Base-by-base conservation (phyloP, 768 basidiomycete genomes). In the Russula olivacea region DNA sequence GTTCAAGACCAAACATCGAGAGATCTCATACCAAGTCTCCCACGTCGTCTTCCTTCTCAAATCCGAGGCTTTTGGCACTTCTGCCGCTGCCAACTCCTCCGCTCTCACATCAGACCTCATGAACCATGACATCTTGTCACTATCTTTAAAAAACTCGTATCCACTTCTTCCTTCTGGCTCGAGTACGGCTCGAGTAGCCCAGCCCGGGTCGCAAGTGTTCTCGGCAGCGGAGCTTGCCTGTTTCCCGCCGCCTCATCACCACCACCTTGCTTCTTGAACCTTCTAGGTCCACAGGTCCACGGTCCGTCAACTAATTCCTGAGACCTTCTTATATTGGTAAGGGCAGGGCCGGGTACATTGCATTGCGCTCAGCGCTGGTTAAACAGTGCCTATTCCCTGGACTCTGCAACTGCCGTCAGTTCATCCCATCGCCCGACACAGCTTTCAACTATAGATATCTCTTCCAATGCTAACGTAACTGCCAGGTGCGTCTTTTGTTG, bases 391-490 rank as follows among this genome's bases (percentile, higher is more conserved):
- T 61, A 53, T 63, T 59, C 28, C 40, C 51, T 54, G 28, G 21
- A 2, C 17, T 51, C 21, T 40, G 17, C 25, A 3, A 51, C 34
- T 47, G 36, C 58, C 25, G 47, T 14, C 23, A 68, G 30, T 34
- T 63, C 65, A 21, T 52, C 54, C 65, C 66, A 68, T 17, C 55
- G 28, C 21, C 50, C 61, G n/a, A 52, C 55, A 58, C 61, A 63
- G 65, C 65, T 61, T 45, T 68, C 67, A 36, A 61, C 45, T 53
- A 66, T 48, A 19, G 48, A 57, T 59, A 66, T 66, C 49, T 68
- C 67, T n/a, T 32, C 61, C 65, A 68, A 12, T 11, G 61, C 61
- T 34, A 58, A 55, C 67, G 58, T 61, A 55, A 53, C 65, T 7
- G 66, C 67, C 52, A 52, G 23, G 21, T 53, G 55, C 25, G 65